phyloP scores from a whole-genome alignment of 2,329 filamentous ascomycete species.

The Talaromyces sp. region DNA sequence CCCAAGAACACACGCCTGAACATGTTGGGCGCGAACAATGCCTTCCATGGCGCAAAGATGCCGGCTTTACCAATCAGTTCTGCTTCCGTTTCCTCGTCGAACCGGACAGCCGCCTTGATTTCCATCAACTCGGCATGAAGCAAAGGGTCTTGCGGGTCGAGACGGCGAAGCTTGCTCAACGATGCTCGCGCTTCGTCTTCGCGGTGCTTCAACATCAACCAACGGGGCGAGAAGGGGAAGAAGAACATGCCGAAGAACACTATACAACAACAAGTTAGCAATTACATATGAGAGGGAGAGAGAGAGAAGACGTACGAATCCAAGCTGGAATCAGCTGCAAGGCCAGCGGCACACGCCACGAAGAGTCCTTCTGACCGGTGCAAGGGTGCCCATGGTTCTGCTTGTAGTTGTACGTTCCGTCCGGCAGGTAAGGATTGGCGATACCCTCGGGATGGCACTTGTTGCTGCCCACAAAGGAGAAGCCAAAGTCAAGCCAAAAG shows the following conservation, averaged over 20 bases:
- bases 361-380: constrained; percentile 30
- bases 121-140: constrained; percentile 68
- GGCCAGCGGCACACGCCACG: constrained; percentile 44
- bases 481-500: constrained; percentile 11
- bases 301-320: constrained; percentile 2
- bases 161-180: constrained; percentile 10
- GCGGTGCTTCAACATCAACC: constrained; percentile 44
- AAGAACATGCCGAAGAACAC: constrained; percentile 38
- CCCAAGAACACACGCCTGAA: constrained; percentile 57
- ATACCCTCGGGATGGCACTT: constrained; percentile 8
- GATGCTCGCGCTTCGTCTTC: constrained; percentile 36
- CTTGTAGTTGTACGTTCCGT: constrained; percentile 3
- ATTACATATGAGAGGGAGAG: neutral
- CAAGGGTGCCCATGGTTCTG: constrained; percentile 9
- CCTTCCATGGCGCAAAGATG: constrained; percentile 60
- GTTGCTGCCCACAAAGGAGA: constrained; percentile 9
- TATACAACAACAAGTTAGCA: constrained; percentile 8
- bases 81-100: constrained; percentile 57
- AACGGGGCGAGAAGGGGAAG: constrained; percentile 53
- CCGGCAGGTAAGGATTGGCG: constrained; percentile 1
- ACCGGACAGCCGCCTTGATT: constrained; percentile 68
- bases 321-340: constrained; percentile 40
- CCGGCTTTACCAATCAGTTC: constrained; percentile 42
- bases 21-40: constrained; percentile 56
- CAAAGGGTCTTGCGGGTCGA: constrained; percentile 9